Evolutionary conservation across 2,329 filamentous ascomycete species (phyloP).

Genomic region (Penicillium corylophilum): DNA sequence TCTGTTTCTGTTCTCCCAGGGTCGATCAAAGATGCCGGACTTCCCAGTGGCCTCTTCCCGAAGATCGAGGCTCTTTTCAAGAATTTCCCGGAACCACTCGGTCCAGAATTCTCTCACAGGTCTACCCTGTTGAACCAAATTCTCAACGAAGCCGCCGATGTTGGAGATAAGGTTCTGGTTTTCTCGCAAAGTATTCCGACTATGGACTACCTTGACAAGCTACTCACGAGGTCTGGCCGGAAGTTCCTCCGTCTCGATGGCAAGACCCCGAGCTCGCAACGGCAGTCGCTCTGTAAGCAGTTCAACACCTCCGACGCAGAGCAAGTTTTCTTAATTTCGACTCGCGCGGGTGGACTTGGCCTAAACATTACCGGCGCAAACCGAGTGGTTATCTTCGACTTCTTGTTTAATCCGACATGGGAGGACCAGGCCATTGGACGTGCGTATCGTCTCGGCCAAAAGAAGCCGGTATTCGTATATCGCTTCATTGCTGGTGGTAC

Average conservation of each 20-base stretch:
- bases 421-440: slow-evolving; percentile 87
- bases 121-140: slow-evolving; percentile 67
- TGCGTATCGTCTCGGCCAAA: slow-evolving; percentile 81
- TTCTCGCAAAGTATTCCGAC: slow-evolving; percentile 74
- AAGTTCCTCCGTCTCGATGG: slow-evolving; percentile 67
- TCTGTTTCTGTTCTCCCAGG: slow-evolving; percentile 16
- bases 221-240: slow-evolving; percentile 54
- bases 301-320: slow-evolving; percentile 63
- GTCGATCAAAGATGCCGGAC: slow-evolving; percentile 39
- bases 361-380: slow-evolving; percentile 83
- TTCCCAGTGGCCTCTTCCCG: slow-evolving; percentile 38
- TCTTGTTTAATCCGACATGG: slow-evolving; percentile 73
- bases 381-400: slow-evolving; percentile 83
- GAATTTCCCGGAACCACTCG: slow-evolving; percentile 36
- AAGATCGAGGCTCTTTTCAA: slow-evolving; percentile 32
- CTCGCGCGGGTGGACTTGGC: slow-evolving; percentile 75
- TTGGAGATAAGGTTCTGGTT: slow-evolving; percentile 72
- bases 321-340: slow-evolving; percentile 75
- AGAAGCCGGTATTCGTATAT: slow-evolving; percentile 80
- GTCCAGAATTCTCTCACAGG: slow-evolving; percentile 64
- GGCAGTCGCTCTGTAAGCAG: slow-evolving; percentile 63
- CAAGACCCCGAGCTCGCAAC: slow-evolving; percentile 52
- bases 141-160: slow-evolving; percentile 60
- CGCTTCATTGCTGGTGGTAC: slow-evolving; percentile 76
- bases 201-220: slow-evolving; percentile 64